Conservation (phyloP, 225 moss, liverwort and hornwort genomes). For the Polytrichum formosum region DNA sequence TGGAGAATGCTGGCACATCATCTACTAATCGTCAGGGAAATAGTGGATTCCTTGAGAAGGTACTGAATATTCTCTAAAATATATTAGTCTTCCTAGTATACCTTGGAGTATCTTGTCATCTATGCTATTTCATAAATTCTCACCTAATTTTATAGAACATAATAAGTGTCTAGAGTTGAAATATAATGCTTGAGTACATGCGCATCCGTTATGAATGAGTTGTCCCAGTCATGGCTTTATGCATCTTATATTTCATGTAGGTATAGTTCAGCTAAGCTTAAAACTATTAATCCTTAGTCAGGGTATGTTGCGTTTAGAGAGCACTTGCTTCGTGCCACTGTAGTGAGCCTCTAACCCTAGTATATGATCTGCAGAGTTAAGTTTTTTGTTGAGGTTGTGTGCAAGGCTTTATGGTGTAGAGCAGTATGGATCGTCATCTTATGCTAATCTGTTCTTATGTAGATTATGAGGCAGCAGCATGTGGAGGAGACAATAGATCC, state of each 20-base stretch:
- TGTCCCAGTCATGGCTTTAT: background rate
- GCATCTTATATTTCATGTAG: background rate
- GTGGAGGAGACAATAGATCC: constrained; percentile 91
- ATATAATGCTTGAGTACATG: too few relatives aligned
- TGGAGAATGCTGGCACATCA: constrained; percentile 53
- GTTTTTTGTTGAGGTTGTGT: too few relatives aligned
- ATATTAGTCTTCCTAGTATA: background rate
- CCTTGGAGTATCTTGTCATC: background rate
- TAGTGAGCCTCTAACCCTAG: too few relatives aligned
- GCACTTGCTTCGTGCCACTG: too few relatives aligned
- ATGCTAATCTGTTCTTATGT: constrained; percentile 7
- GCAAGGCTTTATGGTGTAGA: too few relatives aligned
- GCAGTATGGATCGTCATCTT: too few relatives aligned
- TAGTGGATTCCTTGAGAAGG: constrained; percentile 82
- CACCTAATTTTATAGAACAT: background rate
- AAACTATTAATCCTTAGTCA: too few relatives aligned
- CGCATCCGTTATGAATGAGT: background rate
- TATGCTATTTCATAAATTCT: background rate
- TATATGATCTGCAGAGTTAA: too few relatives aligned
- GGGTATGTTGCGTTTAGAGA: too few relatives aligned
- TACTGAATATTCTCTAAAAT: background rate
- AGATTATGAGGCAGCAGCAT: constrained; percentile 82
- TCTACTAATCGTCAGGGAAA: constrained; percentile 61
- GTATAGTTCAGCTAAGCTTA: background rate
- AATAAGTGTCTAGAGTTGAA: too few relatives aligned